Conservation (phyloP, 2,329 filamentous ascomycete genomes). For the Epichloe amarillans region DNA sequence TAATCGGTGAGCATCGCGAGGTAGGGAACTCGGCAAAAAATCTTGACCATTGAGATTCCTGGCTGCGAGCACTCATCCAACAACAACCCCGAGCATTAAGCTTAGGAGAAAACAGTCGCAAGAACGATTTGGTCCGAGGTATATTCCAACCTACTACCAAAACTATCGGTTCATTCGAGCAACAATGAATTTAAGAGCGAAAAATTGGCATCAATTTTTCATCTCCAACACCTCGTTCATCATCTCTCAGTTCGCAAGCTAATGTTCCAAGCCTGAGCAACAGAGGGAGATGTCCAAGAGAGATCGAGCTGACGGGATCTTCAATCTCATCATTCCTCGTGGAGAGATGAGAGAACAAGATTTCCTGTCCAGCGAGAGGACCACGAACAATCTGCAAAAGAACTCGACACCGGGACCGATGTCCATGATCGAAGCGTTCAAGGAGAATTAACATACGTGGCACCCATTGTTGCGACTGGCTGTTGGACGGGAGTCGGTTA, state of each 20-base stretch:
- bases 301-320: constrained; percentile 60
- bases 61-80: constrained; percentile 48
- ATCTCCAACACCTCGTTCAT: constrained; percentile 63
- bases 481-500: constrained; percentile 25
- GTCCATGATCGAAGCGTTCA: constrained; percentile 20
- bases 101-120: constrained; percentile 25
- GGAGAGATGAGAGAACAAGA: constrained; percentile 9
- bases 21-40: constrained; percentile 1
- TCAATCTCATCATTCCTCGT: constrained; percentile 13
- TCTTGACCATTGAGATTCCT: not conserved
- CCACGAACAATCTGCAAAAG: constrained; percentile 60
- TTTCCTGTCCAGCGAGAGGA: constrained; percentile 61
- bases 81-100: constrained; percentile 51
- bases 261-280: constrained; percentile 30
- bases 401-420: constrained; percentile 35
- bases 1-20: constrained; percentile 54
- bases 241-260: constrained; percentile 44
- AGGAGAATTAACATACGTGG: constrained; percentile 40
- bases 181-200: constrained; percentile 70
- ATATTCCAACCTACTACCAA: constrained; percentile 15
- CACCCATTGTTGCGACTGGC: constrained; percentile 28
- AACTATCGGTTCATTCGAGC: constrained; percentile 14
- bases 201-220: constrained; percentile 42
- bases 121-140: constrained; percentile 8
- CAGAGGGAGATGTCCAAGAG: constrained; percentile 51